Evolutionary conservation across 192 early-diverging fungal genomes (phyloP).

Genomic region (Backusella psychrophila): DNA sequence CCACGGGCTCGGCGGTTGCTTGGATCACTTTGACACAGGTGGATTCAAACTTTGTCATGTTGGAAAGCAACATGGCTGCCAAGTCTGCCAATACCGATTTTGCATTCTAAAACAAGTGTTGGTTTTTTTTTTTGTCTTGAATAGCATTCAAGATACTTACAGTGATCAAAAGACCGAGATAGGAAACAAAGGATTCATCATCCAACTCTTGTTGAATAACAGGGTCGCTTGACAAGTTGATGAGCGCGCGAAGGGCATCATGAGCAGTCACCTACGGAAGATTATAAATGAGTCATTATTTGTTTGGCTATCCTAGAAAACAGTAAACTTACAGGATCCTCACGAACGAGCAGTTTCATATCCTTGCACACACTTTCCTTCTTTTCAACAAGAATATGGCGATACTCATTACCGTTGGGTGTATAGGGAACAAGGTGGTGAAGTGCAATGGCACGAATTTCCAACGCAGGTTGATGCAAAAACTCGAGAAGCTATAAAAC

Average conservation of each 20-base stretch:
- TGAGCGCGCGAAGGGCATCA: slow-evolving; percentile 75
- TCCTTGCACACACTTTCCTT: slow-evolving; percentile 61
- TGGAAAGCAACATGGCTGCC: slow-evolving; percentile 89
- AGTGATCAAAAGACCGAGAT: slow-evolving; percentile 67
- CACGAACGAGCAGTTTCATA: slow-evolving; percentile 65
- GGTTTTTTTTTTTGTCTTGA: too few species aligned
- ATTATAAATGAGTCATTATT: background rate
- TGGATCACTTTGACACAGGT: slow-evolving; percentile 58
- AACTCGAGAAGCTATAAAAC: slow-evolving; percentile 66
- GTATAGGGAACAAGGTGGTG: slow-evolving; percentile 77
- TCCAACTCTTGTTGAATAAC: slow-evolving; percentile 62
- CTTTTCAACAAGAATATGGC: slow-evolving; percentile 56
- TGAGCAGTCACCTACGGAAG: slow-evolving; percentile 70
- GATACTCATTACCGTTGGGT: slow-evolving; percentile 53
- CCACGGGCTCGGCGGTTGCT: slow-evolving; percentile 29
- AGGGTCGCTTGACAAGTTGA: slow-evolving; percentile 79
- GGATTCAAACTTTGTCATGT: slow-evolving; percentile 74
- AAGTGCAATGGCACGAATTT: slow-evolving; percentile 78
- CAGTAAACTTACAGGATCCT: slow-evolving; percentile 52
- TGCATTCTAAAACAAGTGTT: slow-evolving; percentile 45
- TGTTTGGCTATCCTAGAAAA: too few species aligned
- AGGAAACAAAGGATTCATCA: slow-evolving; percentile 67
- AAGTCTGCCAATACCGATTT: slow-evolving; percentile 74
- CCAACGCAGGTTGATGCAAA: slow-evolving; percentile 67
- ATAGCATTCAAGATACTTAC: slow-evolving; percentile 34